phyloP scores from a whole-genome alignment of 2,329 filamentous ascomycete genomes.

The Incumbomyces delicatus region DNA sequence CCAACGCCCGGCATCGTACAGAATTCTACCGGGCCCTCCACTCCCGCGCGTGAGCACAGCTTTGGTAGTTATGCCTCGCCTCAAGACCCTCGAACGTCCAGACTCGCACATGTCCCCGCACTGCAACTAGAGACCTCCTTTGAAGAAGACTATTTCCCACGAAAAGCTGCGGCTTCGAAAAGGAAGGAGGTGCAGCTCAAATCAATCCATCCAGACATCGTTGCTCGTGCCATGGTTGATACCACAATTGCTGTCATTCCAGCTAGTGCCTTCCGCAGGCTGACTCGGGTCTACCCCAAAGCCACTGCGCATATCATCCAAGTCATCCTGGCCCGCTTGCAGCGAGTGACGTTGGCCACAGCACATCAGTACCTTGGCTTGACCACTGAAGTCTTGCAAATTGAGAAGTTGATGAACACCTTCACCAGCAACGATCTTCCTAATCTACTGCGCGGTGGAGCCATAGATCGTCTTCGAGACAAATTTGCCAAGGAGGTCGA shows the following conservation, averaged over 20 bases:
- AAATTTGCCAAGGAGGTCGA: slow-evolving; percentile 84
- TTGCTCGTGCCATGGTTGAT: slow-evolving; percentile 89
- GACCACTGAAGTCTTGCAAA: slow-evolving; percentile 82
- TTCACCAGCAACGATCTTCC: slow-evolving; percentile 88
- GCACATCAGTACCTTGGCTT: slow-evolving; percentile 90
- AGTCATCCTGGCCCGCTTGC: slow-evolving; percentile 87
- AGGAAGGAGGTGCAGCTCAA: slow-evolving; percentile 35
- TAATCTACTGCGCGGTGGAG: slow-evolving; percentile 76
- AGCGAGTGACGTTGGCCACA: slow-evolving; percentile 87
- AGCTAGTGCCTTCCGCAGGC: slow-evolving; percentile 82
- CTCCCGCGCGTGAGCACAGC: slow-evolving; percentile 8
- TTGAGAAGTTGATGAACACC: slow-evolving; percentile 86
- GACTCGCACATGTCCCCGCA: slow-evolving; percentile 58
- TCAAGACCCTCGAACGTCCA: slow-evolving; percentile 16
- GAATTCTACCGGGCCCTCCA: slow-evolving; percentile 26
- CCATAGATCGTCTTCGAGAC: slow-evolving; percentile 75
- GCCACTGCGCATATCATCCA: slow-evolving; percentile 96
- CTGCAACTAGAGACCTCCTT: slow-evolving; percentile 55
- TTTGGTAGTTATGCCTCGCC: not conserved
- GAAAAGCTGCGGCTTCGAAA: slow-evolving; percentile 27
- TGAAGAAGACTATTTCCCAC: slow-evolving; percentile 23
- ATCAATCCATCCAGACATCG: slow-evolving; percentile 91
- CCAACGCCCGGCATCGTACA: slow-evolving; percentile 33
- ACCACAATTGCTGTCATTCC: slow-evolving; percentile 98
- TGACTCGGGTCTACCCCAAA: slow-evolving; percentile 91